Evolutionary conservation across 352 stramenopile species (phyloP).

Genomic region (Pythium pyrilobum): DNA sequence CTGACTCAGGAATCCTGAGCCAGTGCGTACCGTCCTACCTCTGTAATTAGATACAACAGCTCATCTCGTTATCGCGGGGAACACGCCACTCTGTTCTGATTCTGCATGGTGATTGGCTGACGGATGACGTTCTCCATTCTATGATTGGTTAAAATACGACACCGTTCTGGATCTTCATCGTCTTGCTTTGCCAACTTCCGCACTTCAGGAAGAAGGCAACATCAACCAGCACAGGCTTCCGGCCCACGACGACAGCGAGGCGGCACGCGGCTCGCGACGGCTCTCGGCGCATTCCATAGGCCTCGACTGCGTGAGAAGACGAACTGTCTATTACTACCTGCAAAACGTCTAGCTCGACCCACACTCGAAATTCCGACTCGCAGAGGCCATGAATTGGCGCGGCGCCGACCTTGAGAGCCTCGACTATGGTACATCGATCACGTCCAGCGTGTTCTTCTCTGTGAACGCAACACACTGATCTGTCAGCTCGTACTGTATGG

Average conservation of each 20-base stretch:
- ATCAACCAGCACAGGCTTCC: not conserved
- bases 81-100: not conserved
- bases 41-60: too few species aligned
- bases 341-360: too few species aligned
- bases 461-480: not conserved
- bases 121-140: not conserved
- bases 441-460: not conserved
- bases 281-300: too few species aligned
- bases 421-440: constrained; percentile 82
- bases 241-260: not conserved
- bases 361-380: too few species aligned
- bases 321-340: too few species aligned
- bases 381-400: constrained; percentile 53
- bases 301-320: too few species aligned
- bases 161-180: constrained; percentile 7
- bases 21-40: too few species aligned
- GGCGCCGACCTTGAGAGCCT: constrained; percentile 70
- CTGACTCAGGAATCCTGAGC: too few species aligned
- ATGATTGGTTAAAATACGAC: constrained; percentile 17
- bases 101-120: constrained; percentile 1
- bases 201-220: not conserved
- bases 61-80: too few species aligned
- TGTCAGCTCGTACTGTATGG: too few species aligned
- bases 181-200: constrained; percentile 4
- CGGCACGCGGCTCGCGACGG: too few species aligned